Conservation (phyloP, 352 stramenopile genomes). For the Phytopythium sindhum region DNA sequence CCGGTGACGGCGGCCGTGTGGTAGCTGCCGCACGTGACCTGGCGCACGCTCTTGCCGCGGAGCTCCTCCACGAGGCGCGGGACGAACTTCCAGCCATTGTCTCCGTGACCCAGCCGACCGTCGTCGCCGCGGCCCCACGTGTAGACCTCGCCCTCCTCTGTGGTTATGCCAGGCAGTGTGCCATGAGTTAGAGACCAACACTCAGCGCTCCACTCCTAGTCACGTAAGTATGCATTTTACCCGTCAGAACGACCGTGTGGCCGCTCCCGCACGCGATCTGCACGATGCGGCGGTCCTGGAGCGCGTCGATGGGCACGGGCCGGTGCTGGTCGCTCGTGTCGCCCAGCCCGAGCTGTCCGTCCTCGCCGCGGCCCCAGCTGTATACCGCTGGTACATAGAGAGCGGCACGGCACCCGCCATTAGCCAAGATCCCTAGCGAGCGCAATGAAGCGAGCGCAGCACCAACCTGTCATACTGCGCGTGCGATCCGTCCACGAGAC, state of each 20-base stretch:
- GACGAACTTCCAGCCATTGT: slow-evolving; percentile 98
- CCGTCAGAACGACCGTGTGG: slow-evolving; percentile 87
- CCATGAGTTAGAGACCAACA: neutral
- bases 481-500: no score
- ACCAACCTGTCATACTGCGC: neutral
- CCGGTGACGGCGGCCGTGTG: slow-evolving; percentile 93
- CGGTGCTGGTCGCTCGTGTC: slow-evolving; percentile 87
- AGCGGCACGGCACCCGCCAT: neutral
- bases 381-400: slow-evolving; percentile 51
- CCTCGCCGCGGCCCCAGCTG: slow-evolving; percentile 86
- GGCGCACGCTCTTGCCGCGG: slow-evolving; percentile 85
- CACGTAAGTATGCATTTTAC: slow-evolving; percentile 11
- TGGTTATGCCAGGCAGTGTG: neutral
- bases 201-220: neutral
- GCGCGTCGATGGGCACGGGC: slow-evolving; percentile 76
- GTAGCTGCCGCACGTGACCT: slow-evolving; percentile 95
- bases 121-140: slow-evolving; percentile 89
- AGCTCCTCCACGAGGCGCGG: slow-evolving; percentile 90
- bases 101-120: slow-evolving; percentile 86
- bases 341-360: slow-evolving; percentile 81
- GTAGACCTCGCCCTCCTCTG: slow-evolving; percentile 84
- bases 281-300: slow-evolving; percentile 78
- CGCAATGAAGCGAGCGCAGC: neutral
- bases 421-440: neutral
- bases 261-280: slow-evolving; percentile 88